Conservation (phyloP, 495 filamentous ascomycete genomes). For the Choiromyces venosus region DNA sequence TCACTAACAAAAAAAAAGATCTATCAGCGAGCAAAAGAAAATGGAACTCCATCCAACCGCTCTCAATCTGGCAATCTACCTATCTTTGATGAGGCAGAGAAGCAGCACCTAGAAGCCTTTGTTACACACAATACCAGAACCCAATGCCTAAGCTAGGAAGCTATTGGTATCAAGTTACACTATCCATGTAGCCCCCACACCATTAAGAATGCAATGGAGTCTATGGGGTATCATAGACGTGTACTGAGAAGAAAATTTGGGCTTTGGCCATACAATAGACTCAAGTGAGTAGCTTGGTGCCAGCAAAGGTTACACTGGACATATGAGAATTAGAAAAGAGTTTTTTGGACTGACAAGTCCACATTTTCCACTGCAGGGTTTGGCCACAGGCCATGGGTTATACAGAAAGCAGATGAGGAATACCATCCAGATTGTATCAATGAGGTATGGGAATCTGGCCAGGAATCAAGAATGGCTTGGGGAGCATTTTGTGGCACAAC, state of each 20-base stretch:
- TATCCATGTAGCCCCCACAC: too few relatives aligned
- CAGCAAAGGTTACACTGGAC: constrained; percentile 6
- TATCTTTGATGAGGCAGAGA: constrained; percentile 11
- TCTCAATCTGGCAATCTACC: background rate
- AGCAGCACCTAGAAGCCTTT: constrained; percentile 1
- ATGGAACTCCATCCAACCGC: constrained; percentile 5
- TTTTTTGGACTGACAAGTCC: constrained; percentile 26
- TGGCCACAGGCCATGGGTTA: constrained; percentile 9
- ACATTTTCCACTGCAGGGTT: constrained; percentile 15
- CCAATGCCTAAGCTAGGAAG: too few relatives aligned
- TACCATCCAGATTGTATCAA: constrained; percentile 25
- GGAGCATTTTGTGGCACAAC: constrained; percentile 13
- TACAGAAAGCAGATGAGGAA: constrained; percentile 11
- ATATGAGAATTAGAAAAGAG: constrained; percentile 12
- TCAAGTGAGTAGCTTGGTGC: constrained; percentile 5
- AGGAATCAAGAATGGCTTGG: constrained; percentile 12
- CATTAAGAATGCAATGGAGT: too few relatives aligned
- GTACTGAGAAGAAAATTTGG: background rate
- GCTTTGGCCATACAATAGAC: background rate
- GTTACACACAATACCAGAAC: background rate
- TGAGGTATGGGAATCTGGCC: constrained; percentile 8
- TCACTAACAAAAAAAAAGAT: too few relatives aligned
- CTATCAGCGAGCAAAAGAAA: constrained; percentile 3
- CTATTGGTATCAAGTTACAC: too few relatives aligned
- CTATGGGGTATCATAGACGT: too few relatives aligned